Evolutionary conservation across 1,139 yeast species (phyloP).

Genomic region (Sugiyamaella xylanicola): DNA sequence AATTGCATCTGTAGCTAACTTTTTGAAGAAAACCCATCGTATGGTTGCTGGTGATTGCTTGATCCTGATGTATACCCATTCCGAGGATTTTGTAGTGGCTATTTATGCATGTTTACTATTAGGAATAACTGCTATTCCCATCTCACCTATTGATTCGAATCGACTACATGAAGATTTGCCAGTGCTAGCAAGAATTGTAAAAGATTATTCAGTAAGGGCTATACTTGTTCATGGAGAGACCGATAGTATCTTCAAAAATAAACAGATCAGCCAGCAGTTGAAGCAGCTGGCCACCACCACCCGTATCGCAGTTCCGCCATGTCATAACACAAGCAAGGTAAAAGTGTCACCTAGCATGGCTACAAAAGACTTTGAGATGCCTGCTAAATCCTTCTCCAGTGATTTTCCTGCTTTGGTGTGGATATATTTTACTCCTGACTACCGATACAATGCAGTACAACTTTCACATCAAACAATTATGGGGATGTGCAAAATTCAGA

Average conservation of each 20-base stretch:
- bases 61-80: slow-evolving; percentile 79
- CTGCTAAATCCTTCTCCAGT: slow-evolving; percentile 36
- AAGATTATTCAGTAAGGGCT: slow-evolving; percentile 70
- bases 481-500: slow-evolving; percentile 82
- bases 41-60: slow-evolving; percentile 71
- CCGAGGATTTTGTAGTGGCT: slow-evolving; percentile 84
- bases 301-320: slow-evolving; percentile 52
- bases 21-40: slow-evolving; percentile 52
- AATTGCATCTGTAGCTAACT: slow-evolving; percentile 69
- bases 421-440: slow-evolving; percentile 74
- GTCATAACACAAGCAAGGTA: slow-evolving; percentile 69
- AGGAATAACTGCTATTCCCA: slow-evolving; percentile 79
- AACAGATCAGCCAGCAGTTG: slow-evolving; percentile 63
- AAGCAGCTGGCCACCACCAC: slow-evolving; percentile 55
- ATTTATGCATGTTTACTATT: slow-evolving; percentile 83
- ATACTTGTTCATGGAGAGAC: slow-evolving; percentile 79
- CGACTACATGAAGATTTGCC: slow-evolving; percentile 75
- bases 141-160: slow-evolving; percentile 71
- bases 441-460: slow-evolving; percentile 65
- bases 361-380: slow-evolving; percentile 44
- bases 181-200: slow-evolving; percentile 64
- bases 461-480: slow-evolving; percentile 65
- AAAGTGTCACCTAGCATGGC: slow-evolving; percentile 58
- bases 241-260: slow-evolving; percentile 65
- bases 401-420: slow-evolving; percentile 56